These are phyloP conservation scores for Tuber calosporum DNA, from an alignment of 495 filamentous ascomycete species.

Conservation along the genomic window DNA sequence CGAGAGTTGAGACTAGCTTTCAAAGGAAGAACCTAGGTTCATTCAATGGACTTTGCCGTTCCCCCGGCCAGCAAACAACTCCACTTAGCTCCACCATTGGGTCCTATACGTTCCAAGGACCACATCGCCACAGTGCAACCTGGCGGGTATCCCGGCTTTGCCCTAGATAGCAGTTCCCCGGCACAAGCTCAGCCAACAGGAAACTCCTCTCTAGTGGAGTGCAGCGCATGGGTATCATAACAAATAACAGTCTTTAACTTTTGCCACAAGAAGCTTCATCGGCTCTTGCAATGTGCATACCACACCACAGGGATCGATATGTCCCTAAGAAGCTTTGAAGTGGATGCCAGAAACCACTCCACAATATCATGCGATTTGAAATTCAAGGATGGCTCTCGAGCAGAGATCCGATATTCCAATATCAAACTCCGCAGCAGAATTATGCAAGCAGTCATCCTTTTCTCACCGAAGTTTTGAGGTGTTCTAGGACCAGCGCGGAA, in stretches of 20 bases:
- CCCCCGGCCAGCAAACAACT: background rate
- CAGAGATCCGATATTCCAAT: background rate
- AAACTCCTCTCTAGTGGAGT: background rate
- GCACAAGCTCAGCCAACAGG: background rate
- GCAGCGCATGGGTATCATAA: background rate
- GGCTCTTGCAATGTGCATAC: background rate
- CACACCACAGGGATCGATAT: background rate
- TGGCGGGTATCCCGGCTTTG: background rate
- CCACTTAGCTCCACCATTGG: background rate
- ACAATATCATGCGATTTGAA: background rate
- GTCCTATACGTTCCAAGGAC: background rate
- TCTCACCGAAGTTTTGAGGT: background rate
- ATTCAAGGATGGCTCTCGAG: background rate
- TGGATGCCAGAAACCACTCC: background rate
- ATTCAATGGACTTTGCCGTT: slow-evolving; percentile 1
- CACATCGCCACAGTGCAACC: background rate
- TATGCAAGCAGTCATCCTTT: background rate
- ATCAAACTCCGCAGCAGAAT: background rate
- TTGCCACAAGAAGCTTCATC: background rate
- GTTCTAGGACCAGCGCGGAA: background rate
- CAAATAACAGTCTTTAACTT: background rate
- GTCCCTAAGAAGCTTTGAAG: background rate
- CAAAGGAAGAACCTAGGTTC: background rate
- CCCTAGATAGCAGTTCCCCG: background rate
- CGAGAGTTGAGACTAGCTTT: background rate